phyloP scores from a whole-genome alignment of 2,329 filamentous ascomycete species.

The Ramularia endophylla region DNA sequence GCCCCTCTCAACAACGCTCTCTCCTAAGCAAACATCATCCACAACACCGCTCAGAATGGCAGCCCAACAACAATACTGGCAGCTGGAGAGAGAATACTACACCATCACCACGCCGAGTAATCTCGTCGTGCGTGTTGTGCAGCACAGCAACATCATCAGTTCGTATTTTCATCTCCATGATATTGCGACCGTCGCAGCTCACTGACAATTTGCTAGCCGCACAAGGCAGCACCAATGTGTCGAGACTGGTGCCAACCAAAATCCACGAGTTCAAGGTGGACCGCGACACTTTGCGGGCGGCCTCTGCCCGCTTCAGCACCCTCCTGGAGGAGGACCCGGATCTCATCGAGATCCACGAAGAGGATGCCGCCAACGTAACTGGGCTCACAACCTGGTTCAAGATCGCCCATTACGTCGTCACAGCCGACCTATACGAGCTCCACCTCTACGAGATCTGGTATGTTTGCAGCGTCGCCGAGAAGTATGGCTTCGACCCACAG shows the following conservation, averaged over 20 bases:
- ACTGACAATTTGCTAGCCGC: too few relatives aligned
- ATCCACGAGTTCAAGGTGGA: constrained; percentile 16
- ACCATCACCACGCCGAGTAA: constrained; percentile 12
- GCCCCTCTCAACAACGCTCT: background rate
- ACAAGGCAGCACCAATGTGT: background rate
- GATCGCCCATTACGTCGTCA: constrained; percentile 9
- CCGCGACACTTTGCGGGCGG: constrained; percentile 2
- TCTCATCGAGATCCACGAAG: constrained; percentile 11
- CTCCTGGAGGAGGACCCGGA: constrained; percentile 7
- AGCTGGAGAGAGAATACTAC: constrained; percentile 16
- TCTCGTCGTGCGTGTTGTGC: constrained; percentile 13
- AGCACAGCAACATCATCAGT: constrained; percentile 4
- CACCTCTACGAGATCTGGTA: constrained; percentile 14
- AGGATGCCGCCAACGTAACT: constrained; percentile 1
- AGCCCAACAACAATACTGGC: constrained; percentile 4
- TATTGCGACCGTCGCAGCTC: too few relatives aligned
- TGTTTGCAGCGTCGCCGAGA: constrained; percentile 12
- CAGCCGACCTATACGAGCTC: constrained; percentile 1
- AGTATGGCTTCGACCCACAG: constrained; percentile 11
- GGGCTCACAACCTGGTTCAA: constrained; percentile 13
- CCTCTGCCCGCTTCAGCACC: constrained; percentile 5
- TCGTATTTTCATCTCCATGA: too few relatives aligned
- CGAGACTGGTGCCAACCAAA: constrained; percentile 5
- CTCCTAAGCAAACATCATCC: background rate
- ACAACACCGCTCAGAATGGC: background rate